Base-by-base conservation (phyloP, 2,329 filamentous ascomycete genomes). In the Alternaria atra region DNA sequence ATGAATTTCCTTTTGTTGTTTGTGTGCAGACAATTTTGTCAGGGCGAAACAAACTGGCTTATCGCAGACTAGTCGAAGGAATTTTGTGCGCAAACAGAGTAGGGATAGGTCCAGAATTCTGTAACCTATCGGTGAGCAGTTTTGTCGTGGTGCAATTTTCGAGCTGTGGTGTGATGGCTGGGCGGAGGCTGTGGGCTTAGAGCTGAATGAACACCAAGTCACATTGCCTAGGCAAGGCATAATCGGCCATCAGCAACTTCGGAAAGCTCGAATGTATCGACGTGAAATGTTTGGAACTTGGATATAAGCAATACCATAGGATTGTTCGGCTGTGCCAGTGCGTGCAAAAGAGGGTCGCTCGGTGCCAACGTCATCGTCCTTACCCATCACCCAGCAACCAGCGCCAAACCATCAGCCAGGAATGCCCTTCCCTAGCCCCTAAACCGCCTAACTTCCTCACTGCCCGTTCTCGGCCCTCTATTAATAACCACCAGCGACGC, bases 401-500 rank as follows among this genome's bases (percentile, higher is more conserved):
- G 25, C 44, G 34, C 34, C 47, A 30, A 27, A 32, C 23, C 23
- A 7, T 29, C 47, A 50, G 32, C 37, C 39, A 44, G 32, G 27
- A 23, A 56, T 39, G 35, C 46, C 30, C 30, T 35, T 17, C 50
- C 15, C 51, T 53, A 53, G 37, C n/a, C 37, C 27, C 27, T n/a
- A 23, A 30, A 32, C 51, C 27, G 34, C 20, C 27, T 27, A 35
- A 44, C 30, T 46, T 32, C 12, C 4, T 44, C 27, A 39, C 34
- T 40, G 34, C 20, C 17, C 30, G 40, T 46, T 35, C 39, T 54
- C 54, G 43, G 25, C 27, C 27, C 42, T 35, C 54, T 61, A 61
- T 58, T 61, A 58, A 58, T 61, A 61, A 52, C 35, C 15, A 51
- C 12, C 44, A 32, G 29, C 25, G 58, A n/a, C 48, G 46, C 52